Base-by-base conservation (phyloP, 2,329 filamentous ascomycete species). In the Hymenoscyphus scutula region DNA sequence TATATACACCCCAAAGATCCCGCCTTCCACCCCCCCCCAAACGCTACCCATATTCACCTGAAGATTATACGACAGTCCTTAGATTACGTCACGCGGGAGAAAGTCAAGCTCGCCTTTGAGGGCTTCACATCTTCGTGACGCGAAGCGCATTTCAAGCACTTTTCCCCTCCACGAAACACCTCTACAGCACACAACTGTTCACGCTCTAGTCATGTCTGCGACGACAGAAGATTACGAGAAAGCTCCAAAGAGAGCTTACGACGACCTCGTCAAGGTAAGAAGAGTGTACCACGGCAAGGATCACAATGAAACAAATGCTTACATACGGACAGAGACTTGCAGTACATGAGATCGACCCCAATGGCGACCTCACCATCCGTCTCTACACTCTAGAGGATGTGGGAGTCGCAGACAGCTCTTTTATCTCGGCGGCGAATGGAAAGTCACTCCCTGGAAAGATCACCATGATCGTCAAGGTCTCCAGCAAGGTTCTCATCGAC, bases 391-490 rank as follows among this genome's bases (percentile, higher is more conserved):
- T 17, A 5, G 19, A 38, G 10, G 17, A 45, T 41, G 56, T 30
- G 5, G 27, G 27, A n/a, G n/a, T n/a, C n/a, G n/a, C n/a, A 15
- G 17, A 10, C n/a, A 27, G 17, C 2, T 25, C 8, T 5, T 58
- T 58, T 15, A 19, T 17, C 5, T 2, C 37, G 6, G 13, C 34
- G 15, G 30, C 19, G 4, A n/a, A 55, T 19, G 56, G 56, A 17
- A 56, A 60, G 41, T 15, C 25, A 15, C 53, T 58, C 3, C 34
- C 25, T n/a, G 58, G 58, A 11, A 56, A 19, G 4, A 29, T 60
- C 29, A n/a, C 61, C 5, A 60, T 58, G 15, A 51, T 38, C 1
- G 60, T 66, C 48, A 63, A 38, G n/a, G 66, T 69, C 27, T 53
- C 34, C 5, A 58, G 41, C 13, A 2, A 48, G 15, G 19, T 48